These are phyloP conservation scores for Fragilariopsis cylindrus DNA, from an alignment of 108 stramenopile species.

Conservation along the genomic window DNA sequence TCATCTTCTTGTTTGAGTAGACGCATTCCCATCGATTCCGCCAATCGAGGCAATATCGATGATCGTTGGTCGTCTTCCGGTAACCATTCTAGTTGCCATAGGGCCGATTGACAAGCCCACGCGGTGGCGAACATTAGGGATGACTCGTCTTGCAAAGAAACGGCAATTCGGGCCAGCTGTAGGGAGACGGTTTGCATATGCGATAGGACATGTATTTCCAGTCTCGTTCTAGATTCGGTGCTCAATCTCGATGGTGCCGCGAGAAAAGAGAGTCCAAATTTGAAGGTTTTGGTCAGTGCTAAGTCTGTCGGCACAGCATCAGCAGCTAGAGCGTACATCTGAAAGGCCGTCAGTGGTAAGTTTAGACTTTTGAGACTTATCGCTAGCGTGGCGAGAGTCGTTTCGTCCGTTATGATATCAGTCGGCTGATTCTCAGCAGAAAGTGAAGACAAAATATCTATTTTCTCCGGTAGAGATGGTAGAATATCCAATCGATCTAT, in stretches of 20 bases:
- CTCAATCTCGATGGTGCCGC: conserved; percentile 38
- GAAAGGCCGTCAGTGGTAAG: conserved; percentile 41
- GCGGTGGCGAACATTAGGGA: conserved; percentile 25
- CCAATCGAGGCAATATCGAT: conserved; percentile 66
- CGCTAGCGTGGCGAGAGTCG: conserved; percentile 47
- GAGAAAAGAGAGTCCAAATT: conserved; percentile 33
- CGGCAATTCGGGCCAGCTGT: conserved; percentile 34
- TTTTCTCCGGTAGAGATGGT: conserved; percentile 25
- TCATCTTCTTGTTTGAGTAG: conserved; percentile 28
- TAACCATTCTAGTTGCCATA: conserved; percentile 53
- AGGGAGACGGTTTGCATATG: conserved; percentile 47
- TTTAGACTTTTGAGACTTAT: conserved; percentile 40
- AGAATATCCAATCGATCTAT: conserved; percentile 33
- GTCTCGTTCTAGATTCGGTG: background rate
- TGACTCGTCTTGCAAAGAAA: background rate
- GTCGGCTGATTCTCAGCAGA: background rate
- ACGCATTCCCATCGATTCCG: conserved; percentile 62
- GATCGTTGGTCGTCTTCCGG: conserved; percentile 38
- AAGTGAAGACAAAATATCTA: conserved; percentile 3
- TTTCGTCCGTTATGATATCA: conserved; percentile 23
- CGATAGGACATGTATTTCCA: conserved; percentile 31
- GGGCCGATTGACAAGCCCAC: conserved; percentile 48
- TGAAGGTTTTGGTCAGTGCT: conserved; percentile 36
- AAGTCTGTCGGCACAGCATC: conserved; percentile 10
- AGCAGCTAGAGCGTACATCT: conserved; percentile 49